Base-by-base conservation (phyloP, 139 green algal species). In the Penium margaritaceum region DNA sequence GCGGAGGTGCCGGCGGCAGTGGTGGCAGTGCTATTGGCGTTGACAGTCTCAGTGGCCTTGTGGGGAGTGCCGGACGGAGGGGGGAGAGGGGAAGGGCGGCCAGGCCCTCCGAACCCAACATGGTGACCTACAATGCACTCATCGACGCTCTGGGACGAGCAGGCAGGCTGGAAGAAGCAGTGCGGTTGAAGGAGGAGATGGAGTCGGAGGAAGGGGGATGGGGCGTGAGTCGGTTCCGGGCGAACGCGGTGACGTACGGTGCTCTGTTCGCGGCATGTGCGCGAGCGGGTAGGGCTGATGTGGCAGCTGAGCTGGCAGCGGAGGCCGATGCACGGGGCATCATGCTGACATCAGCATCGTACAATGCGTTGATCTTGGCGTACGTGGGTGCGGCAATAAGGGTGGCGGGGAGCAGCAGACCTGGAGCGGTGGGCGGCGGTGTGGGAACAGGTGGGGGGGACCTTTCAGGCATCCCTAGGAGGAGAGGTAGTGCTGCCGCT, bases 361-460 rank as follows among this genome's bases (percentile, higher is more conserved):
- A 77, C 70, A 77, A 70, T 24, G 61, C 70, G 70, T 34, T 77
- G 2, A 24, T 77, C 5, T 37, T 15, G 24, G 70, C n/a, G n/a
- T n/a, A n/a, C n/a, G n/a, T n/a, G n/a, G n/a, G n/a, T n/a, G n/a
- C n/a, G n/a, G n/a, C n/a, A n/a, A n/a, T n/a, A n/a, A n/a, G n/a
- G n/a, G n/a, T n/a, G n/a, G n/a, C n/a, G n/a, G n/a, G n/a, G n/a
- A n/a, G n/a, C n/a, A n/a, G n/a, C n/a, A n/a, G n/a, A n/a, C n/a
- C n/a, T 37, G 30, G n/a, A 36, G 0, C 24, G 19, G 58, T 5
- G 33, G 9, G 58, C 58, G 2, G 58, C 27, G 32, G 32, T 37
- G 6, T 7, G 33, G 27, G 58, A 0, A 6, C 51, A 60, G 51
- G 51, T 60, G 51, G 51, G 24, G 51, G 4, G 51, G 51, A 33